Evolutionary conservation across 83 land plant genomes (phyloP), one percentile per base, ranked within the genome.

Genomic region (Diphasiastrum complanatum): DNA sequence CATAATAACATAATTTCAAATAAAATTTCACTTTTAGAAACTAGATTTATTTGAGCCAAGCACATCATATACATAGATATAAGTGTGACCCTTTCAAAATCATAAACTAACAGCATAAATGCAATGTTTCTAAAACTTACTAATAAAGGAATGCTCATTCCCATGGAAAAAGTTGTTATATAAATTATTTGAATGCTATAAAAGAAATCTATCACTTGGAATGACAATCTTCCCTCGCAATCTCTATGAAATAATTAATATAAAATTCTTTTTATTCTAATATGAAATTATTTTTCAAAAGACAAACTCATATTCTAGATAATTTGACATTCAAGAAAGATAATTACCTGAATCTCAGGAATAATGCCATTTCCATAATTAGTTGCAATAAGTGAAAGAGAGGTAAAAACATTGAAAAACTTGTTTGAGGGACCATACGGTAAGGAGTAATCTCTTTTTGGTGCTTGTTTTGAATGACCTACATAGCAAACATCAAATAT

Each of bases 311-410:
- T 14, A 1, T 20, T 2, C 12, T 1, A 27, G 1, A 41, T 34
- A 8, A 20, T 32, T n/a, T n/a, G n/a, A n/a, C n/a, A n/a, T n/a
- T n/a, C n/a, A n/a, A 18, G 2, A 41, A 45, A 2, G 29, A 12
- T 20, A 89, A n/a, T 0, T 26, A 55, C 97, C 86, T 91, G 97
- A 51, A 91, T 91, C 49, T 89, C 96, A 5, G 98, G 96, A 54
- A 93, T 79, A 27, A 93, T 81, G 1, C 91, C 90, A 68, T 82
- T 83, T 2, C 91, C 98, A 68, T 48, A 93, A 0, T 82, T 74
- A 11, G 96, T 88, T 11, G 96, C 88, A 43, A 93, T 83, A 38
- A 93, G 76, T 11, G 89, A 77, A 30, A 89, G 45, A 29, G 83
- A 81, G 41, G 85, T 89, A 65, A 88, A 85, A 24, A 68, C 63